Conservation (phyloP, 495 filamentous ascomycete species). For the Lasiosphaeria ovina region DNA sequence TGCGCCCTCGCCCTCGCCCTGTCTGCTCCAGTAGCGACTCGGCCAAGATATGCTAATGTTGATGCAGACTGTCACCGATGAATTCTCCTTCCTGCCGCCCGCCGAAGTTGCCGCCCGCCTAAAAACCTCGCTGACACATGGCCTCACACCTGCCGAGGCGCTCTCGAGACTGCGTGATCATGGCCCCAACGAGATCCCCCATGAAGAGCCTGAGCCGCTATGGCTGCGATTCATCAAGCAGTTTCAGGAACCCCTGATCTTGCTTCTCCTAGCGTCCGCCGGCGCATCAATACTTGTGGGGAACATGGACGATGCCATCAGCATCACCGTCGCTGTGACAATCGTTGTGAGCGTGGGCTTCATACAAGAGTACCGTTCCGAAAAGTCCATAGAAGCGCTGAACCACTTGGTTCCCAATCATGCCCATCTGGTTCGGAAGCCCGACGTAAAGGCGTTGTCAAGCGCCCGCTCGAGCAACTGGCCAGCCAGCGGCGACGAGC, state of each 20-base stretch:
- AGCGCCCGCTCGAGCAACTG: constrained; percentile 39
- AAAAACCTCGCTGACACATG: constrained; percentile 76
- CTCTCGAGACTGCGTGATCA: constrained; percentile 71
- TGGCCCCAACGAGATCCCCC: constrained; percentile 92
- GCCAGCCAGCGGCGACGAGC: constrained; percentile 40
- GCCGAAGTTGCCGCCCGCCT: constrained; percentile 76
- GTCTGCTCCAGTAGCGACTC: not conserved
- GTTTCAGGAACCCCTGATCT: constrained; percentile 86
- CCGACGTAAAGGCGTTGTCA: constrained; percentile 28
- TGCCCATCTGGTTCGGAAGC: constrained; percentile 80
- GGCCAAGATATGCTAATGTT: constrained; percentile 12
- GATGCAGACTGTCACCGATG: constrained; percentile 46
- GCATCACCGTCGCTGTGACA: constrained; percentile 90
- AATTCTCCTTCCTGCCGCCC: constrained; percentile 59
- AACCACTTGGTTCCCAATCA: constrained; percentile 91
- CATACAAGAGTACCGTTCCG: constrained; percentile 94
- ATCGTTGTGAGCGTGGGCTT: constrained; percentile 97
- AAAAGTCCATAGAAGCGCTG: constrained; percentile 94
- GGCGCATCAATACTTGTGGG: constrained; percentile 88
- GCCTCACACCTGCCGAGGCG: constrained; percentile 77
- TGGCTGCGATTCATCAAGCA: constrained; percentile 96
- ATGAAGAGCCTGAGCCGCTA: constrained; percentile 87
- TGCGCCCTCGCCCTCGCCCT: not conserved
- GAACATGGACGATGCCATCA: constrained; percentile 93
- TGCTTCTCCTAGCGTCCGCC: constrained; percentile 89